Conservation (phyloP, 495 filamentous ascomycete species). For the Amniculicola lignicola region DNA sequence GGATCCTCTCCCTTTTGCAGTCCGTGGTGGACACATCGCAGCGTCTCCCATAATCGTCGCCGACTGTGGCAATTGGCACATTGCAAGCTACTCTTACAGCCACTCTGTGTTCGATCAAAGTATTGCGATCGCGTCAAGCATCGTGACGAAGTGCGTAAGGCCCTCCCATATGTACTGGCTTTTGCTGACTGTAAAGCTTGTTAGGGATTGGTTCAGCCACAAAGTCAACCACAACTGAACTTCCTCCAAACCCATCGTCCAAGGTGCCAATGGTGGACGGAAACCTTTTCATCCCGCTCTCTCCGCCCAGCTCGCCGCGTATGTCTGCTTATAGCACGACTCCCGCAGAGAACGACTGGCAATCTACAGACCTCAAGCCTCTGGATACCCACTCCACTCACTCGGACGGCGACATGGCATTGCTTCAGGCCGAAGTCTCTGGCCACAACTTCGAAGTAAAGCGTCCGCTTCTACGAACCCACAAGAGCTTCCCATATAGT, state of each 20-base stretch:
- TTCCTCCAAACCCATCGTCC: slow-evolving; percentile 10
- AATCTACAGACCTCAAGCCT: slow-evolving; percentile 33
- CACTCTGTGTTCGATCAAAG: no score
- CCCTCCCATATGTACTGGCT: slow-evolving; percentile 9
- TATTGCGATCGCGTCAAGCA: slow-evolving; percentile 9
- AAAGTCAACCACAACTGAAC: slow-evolving; percentile 19
- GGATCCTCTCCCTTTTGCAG: slow-evolving; percentile 30
- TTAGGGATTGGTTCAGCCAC: slow-evolving; percentile 32
- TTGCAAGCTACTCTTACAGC: no score
- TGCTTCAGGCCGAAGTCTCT: slow-evolving; percentile 32
- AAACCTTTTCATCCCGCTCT: slow-evolving; percentile 38
- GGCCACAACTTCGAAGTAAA: slow-evolving; percentile 34
- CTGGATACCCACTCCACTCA: slow-evolving; percentile 24
- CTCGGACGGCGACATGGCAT: slow-evolving; percentile 34
- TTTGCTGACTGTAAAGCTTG: slow-evolving; percentile 32
- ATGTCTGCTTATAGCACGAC: slow-evolving; percentile 36
- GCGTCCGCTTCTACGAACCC: slow-evolving; percentile 37
- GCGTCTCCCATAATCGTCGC: slow-evolving; percentile 3
- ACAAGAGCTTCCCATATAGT: slow-evolving; percentile 43
- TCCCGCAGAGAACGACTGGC: slow-evolving; percentile 36
- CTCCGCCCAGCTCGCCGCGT: slow-evolving; percentile 35
- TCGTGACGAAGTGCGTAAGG: slow-evolving; percentile 19
- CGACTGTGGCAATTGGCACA: slow-evolving; percentile 2
- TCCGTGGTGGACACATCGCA: slow-evolving; percentile 8
- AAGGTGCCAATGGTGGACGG: slow-evolving; percentile 38